Base-by-base conservation (phyloP, 2,329 filamentous ascomycete genomes). In the Raffaelea albimanens region DNA sequence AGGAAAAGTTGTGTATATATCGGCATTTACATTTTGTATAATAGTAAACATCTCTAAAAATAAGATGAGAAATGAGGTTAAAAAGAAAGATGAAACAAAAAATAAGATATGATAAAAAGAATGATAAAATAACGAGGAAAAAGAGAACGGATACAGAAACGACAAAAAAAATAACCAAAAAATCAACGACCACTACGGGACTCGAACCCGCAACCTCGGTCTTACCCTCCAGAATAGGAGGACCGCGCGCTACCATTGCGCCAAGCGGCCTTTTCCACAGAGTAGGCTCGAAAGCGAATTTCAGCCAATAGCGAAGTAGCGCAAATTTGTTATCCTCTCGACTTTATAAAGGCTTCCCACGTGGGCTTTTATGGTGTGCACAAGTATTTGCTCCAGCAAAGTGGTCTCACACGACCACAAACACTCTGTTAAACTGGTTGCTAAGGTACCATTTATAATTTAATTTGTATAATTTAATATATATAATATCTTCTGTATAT, bases 211-310 rank as follows among this genome's bases (percentile, higher is more conserved):
- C 54, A 56, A 53, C 54, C 54, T 56, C 54, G 53, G 54, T 56
- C 54, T 56, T 43, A 44, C 40, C 54, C 50, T 46, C 49, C 45
- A 50, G 55, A 56, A 56, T 56, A 56, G 54, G 54, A 56, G 54
- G 54, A 56, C 54, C 53, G 54, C 54, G 54, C 54, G 54, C 54
- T 56, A 56, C 54, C 54, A 56, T 56, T 56, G 54, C 54, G 54
- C 54, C 54, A 56, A 56, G 52, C 51, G 54, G 53, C 54, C 54
- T 52, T 43, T n/a, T 14, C n/a, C 21, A n/a, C 25, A 39, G 14
- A 22, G 29, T 40, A n/a, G 33, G 10, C 25, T 8, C 38, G 10
- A 20, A 4, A 25, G 9, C 20, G 14, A 25, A 42, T 25, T 42
- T 21, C 48, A 50, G 48, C 50, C 52, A 55, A 54, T 54, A 50